phyloP scores from a whole-genome alignment of 176 grass and related monocot genomes.

The Puya raimondii region DNA sequence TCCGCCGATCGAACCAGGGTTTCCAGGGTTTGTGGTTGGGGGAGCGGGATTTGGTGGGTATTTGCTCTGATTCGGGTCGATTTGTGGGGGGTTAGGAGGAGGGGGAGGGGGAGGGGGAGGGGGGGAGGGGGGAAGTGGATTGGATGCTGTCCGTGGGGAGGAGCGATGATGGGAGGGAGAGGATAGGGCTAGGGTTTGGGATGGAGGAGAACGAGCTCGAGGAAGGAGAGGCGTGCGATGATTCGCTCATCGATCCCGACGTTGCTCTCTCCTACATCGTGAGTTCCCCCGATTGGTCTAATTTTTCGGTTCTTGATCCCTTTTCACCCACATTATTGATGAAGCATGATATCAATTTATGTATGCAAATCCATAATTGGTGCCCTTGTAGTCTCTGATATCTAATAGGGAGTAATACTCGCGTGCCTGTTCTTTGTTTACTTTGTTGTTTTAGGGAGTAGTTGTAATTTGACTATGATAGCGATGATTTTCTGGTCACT shows the following conservation, averaged over 20 bases:
- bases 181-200: conserved; percentile 9
- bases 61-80: neutral
- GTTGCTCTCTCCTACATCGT: conserved; percentile 86
- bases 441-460: no score
- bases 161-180: conserved; percentile 32
- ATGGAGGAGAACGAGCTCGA: conserved; percentile 70
- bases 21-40: neutral
- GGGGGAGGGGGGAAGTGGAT: neutral
- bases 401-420: no score
- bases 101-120: neutral
- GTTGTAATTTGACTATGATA: no score
- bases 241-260: conserved; percentile 66
- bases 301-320: neutral
- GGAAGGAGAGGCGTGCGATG: conserved; percentile 70
- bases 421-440: no score
- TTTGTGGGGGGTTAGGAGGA: neutral
- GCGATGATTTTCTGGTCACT: no score
- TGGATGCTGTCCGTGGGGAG: conserved; percentile 56
- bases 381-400: no score
- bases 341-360: neutral
- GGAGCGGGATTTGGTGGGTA: conserved; percentile 12
- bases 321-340: conserved; percentile 6
- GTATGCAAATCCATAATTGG: neutral
- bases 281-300: conserved; percentile 15
- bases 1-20: neutral